Conservation (phyloP, 805 yeast species). For the Diddensiella caesifluorescens region DNA sequence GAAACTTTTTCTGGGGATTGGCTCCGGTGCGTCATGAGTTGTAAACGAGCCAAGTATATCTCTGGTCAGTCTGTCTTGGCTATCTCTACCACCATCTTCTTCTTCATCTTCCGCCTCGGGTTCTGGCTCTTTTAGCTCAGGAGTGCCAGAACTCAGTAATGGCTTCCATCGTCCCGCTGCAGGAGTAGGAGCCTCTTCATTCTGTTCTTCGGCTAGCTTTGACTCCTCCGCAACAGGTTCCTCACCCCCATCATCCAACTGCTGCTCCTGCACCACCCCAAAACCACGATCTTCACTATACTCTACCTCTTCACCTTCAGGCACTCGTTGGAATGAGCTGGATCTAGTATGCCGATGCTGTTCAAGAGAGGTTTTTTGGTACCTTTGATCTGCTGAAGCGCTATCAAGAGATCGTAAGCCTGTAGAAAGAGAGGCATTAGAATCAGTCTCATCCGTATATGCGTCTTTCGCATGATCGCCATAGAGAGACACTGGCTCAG, state of each 20-base stretch:
- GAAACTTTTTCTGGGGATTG: not conserved
- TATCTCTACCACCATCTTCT: slow-evolving; percentile 1
- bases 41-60: slow-evolving; percentile 16
- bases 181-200: slow-evolving; percentile 4
- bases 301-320: slow-evolving; percentile 12
- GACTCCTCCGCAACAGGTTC: slow-evolving; percentile 5
- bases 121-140: not conserved
- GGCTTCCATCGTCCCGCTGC: slow-evolving; percentile 18
- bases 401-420: slow-evolving; percentile 25
- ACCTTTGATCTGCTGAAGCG: slow-evolving; percentile 5
- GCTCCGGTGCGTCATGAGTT: slow-evolving; percentile 5
- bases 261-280: not conserved
- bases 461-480: slow-evolving; percentile 6
- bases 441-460: slow-evolving; percentile 20
- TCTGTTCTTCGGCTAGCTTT: slow-evolving; percentile 4
- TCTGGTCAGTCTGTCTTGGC: slow-evolving; percentile 16
- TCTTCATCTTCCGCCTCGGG: not conserved
- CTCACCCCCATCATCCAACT: slow-evolving; percentile 7
- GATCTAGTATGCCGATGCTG: slow-evolving; percentile 15
- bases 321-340: slow-evolving; percentile 11
- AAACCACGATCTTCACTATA: not conserved
- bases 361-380: slow-evolving; percentile 13
- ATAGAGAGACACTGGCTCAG: not conserved
- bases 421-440: slow-evolving; percentile 28
- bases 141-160: slow-evolving; percentile 6